Evolutionary conservation across 495 filamentous ascomycete genomes (phyloP).

Genomic region (Podospora comata): DNA sequence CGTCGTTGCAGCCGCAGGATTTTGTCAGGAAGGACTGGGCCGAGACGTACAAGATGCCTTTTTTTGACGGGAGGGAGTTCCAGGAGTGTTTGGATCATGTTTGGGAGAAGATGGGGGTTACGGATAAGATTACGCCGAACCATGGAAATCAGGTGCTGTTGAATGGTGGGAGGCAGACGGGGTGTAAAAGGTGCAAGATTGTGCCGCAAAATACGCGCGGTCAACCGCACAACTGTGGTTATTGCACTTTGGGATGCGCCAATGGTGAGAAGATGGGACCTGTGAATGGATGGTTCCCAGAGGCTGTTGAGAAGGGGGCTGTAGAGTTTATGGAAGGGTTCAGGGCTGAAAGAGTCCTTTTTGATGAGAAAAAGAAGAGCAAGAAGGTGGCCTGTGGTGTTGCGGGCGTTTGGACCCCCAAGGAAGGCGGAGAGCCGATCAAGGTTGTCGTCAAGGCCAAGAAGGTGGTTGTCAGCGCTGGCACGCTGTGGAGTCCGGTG

Average conservation of each 20-base stretch:
- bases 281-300: conserved; percentile 69
- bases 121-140: conserved; percentile 63
- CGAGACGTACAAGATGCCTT: conserved; percentile 58
- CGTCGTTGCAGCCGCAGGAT: conserved; percentile 74
- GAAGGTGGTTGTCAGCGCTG: conserved; percentile 73
- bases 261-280: conserved; percentile 73
- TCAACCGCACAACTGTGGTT: conserved; percentile 69
- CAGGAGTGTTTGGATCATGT: conserved; percentile 71
- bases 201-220: conserved; percentile 79
- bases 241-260: conserved; percentile 75
- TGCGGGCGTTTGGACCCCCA: conserved; percentile 67
- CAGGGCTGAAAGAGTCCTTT: conserved; percentile 61
- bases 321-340: conserved; percentile 80
- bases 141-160: conserved; percentile 63
- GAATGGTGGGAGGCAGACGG: conserved; percentile 72
- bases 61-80: conserved; percentile 73
- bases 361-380: conserved; percentile 49
- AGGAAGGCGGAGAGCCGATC: conserved; percentile 59
- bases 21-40: conserved; percentile 85
- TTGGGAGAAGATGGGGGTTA: conserved; percentile 65
- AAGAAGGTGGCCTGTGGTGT: conserved; percentile 65
- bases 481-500: conserved; percentile 71
- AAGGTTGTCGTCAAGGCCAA: conserved; percentile 73
- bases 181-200: conserved; percentile 59
- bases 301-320: conserved; percentile 64